Evolutionary conservation across 768 basidiomycete genomes (phyloP).

Genomic region (Mycena leptocephala): DNA sequence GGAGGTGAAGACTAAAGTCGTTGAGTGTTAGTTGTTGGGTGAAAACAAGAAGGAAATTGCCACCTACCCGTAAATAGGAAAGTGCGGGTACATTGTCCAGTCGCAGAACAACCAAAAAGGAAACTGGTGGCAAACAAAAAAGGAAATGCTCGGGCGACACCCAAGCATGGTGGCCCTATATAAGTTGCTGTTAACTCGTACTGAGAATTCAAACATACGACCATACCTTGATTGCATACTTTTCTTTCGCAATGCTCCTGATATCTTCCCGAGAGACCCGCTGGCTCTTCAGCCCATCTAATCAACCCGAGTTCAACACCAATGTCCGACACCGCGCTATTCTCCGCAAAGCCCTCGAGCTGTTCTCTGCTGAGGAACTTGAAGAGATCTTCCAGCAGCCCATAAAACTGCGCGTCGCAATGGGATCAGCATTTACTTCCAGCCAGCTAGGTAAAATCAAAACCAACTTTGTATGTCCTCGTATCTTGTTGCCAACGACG

Average conservation of each 20-base stretch:
- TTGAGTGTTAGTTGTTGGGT: too few species aligned
- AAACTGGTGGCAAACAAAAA: too few species aligned
- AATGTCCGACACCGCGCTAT: constrained; percentile 5
- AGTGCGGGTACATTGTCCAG: too few species aligned
- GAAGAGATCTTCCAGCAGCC: background rate
- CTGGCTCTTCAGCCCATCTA: constrained; percentile 4
- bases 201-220: background rate
- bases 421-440: background rate
- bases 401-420: background rate
- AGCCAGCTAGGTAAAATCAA: background rate
- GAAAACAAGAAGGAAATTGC: background rate
- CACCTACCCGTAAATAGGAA: background rate
- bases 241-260: background rate
- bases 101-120: too few species aligned
- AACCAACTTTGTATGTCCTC: background rate
- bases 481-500: background rate
- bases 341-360: constrained; percentile 16
- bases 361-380: background rate
- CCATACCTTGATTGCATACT: background rate
- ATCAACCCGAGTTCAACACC: background rate
- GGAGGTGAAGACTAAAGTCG: background rate
- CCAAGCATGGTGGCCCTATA: too few species aligned
- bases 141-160: too few species aligned
- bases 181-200: too few species aligned
- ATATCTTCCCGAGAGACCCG: background rate